Evolutionary conservation across 768 basidiomycete genomes (phyloP).

Genomic region (Dioszegia crocea): DNA sequence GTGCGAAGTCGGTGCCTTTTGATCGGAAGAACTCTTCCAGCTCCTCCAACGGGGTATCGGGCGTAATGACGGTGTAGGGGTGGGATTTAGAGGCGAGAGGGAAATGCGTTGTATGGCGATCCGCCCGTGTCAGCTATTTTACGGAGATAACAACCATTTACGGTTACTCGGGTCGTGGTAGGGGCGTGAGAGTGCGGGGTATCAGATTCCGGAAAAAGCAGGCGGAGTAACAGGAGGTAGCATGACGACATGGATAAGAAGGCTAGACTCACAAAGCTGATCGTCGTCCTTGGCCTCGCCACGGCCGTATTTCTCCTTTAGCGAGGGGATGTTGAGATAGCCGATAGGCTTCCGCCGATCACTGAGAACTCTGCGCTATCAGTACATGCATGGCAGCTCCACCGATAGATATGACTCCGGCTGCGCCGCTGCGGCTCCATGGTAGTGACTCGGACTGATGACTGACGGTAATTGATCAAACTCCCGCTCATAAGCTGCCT

Average conservation of each 20-base stretch:
- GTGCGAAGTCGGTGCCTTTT: constrained; percentile 32
- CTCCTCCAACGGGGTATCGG: constrained; percentile 69
- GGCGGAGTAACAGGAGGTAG: neutral
- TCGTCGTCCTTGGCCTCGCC: constrained; percentile 70
- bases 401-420: no score
- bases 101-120: constrained; percentile 45
- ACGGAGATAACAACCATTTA: neutral
- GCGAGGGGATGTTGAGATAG: constrained; percentile 69
- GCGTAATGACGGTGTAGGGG: constrained; percentile 62
- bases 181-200: neutral
- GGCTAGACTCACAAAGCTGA: constrained; percentile 54
- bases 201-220: neutral
- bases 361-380: constrained; percentile 63
- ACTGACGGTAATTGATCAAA: constrained; percentile 87
- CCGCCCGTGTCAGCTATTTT: constrained; percentile 16
- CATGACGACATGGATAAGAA: neutral
- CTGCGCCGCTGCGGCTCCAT: no score
- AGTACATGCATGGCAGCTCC: no score
- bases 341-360: constrained; percentile 69
- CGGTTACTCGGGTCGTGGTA: no score
- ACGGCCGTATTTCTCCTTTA: constrained; percentile 76
- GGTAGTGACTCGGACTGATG: neutral
- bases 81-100: constrained; percentile 34
- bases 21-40: constrained; percentile 68
- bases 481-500: constrained; percentile 86